These are phyloP conservation scores for Exserohilum turcica DNA, from an alignment of 2,329 filamentous ascomycete genomes.

Conservation along the genomic window DNA sequence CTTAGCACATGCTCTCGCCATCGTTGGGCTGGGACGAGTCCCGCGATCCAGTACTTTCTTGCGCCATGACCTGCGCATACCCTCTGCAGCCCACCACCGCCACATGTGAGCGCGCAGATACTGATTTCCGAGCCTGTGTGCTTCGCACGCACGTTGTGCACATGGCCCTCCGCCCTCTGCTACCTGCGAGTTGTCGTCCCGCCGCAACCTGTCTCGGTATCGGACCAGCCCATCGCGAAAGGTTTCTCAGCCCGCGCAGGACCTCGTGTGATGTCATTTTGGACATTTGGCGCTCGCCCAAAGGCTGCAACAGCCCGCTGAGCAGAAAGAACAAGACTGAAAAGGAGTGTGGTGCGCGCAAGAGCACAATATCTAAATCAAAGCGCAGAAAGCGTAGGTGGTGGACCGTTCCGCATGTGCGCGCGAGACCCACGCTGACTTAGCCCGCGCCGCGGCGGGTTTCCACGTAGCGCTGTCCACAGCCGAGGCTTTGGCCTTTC, in stretches of 20 bases:
- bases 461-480: slow-evolving; percentile 21
- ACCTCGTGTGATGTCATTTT: slow-evolving; percentile 45
- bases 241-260: slow-evolving; percentile 33
- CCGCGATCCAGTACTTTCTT: slow-evolving; percentile 26
- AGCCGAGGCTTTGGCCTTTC: slow-evolving; percentile 24
- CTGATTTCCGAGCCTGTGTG: slow-evolving; percentile 12
- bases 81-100: slow-evolving; percentile 27
- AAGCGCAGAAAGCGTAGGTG: slow-evolving; percentile 3
- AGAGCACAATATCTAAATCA: slow-evolving; percentile 12
- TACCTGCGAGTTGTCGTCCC: slow-evolving; percentile 3
- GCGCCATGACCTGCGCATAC: slow-evolving; percentile 36
- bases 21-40: no score
- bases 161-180: slow-evolving; percentile 23
- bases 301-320: neutral
- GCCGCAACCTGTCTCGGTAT: slow-evolving; percentile 16
- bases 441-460: slow-evolving; percentile 24
- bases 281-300: slow-evolving; percentile 8
- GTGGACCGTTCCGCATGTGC: slow-evolving; percentile 19
- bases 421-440: slow-evolving; percentile 17
- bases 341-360: neutral
- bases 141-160: slow-evolving; percentile 36
- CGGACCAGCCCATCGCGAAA: slow-evolving; percentile 33
- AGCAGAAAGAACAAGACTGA: neutral
- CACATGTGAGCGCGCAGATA: slow-evolving; percentile 10
- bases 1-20: no score